Percentiles rank a stretch among this genome's conserved stretches.
phyloP scores from a whole-genome alignment of 2,329 filamentous ascomycete genomes.

The Aureobasidium subglaciale region DNA sequence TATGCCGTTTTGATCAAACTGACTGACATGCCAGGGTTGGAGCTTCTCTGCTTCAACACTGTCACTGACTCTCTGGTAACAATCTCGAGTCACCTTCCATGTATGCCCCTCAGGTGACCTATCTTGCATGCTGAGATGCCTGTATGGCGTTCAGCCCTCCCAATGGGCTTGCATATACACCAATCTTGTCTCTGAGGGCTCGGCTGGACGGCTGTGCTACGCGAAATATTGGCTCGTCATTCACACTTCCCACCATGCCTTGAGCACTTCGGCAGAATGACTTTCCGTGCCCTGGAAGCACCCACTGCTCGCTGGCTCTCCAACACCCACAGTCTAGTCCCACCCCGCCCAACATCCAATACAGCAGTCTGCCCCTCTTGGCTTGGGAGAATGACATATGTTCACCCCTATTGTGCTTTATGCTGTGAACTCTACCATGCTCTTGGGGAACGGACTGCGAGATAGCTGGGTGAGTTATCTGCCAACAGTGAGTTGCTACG shows the following conservation, averaged over 20 bases:
- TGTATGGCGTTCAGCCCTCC: neutral
- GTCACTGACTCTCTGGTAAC: neutral
- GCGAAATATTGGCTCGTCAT: neutral
- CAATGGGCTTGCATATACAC: neutral
- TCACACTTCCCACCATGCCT: neutral
- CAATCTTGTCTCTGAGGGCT: neutral
- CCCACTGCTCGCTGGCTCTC: too few relatives aligned
- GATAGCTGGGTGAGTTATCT: neutral
- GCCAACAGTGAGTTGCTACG: neutral
- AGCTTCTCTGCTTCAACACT: neutral
- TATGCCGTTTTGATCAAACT: neutral
- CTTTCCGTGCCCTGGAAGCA: neutral
- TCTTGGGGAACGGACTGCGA: neutral
- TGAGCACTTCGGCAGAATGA: neutral
- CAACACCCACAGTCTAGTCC: neutral
- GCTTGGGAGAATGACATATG: neutral
- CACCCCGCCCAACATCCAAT: conserved; percentile 9
- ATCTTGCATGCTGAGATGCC: conserved; percentile 2
- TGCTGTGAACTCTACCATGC: neutral
- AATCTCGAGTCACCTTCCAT: neutral
- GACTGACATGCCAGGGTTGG: neutral
- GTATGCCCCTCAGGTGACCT: neutral
- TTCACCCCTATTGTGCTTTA: neutral
- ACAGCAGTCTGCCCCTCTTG: neutral
- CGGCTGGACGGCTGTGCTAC: neutral